phyloP scores from a whole-genome alignment of 1,284 basidiomycete genomes.

The Leccinum cinnamomeum region DNA sequence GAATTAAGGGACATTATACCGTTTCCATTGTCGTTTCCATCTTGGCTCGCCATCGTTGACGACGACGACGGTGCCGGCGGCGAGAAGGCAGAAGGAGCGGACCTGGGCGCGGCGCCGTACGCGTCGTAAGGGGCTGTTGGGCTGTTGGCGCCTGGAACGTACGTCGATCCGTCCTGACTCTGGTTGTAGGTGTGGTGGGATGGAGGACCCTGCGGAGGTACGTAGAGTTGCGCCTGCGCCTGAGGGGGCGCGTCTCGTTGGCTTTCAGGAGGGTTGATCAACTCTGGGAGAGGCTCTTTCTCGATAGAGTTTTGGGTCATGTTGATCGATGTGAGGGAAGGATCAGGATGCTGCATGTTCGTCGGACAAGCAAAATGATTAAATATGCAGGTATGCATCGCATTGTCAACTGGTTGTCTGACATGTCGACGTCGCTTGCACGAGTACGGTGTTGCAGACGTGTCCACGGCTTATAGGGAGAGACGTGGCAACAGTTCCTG shows the following conservation, averaged over 20 bases:
- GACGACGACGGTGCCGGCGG: not conserved
- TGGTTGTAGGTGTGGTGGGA: conserved; percentile 17
- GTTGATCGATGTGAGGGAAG: conserved; percentile 1
- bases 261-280: conserved; percentile 6
- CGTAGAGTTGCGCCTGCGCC: not conserved
- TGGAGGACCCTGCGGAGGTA: conserved; percentile 20
- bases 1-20: conserved; percentile 20
- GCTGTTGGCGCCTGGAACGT: not conserved
- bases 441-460: too few relatives aligned
- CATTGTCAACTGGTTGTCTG: not conserved
- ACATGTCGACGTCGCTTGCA: not conserved
- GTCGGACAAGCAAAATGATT: not conserved
- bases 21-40: too few relatives aligned
- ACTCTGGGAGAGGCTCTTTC: conserved; percentile 22
- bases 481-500: not conserved
- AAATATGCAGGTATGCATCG: not conserved
- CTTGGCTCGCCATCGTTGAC: not conserved
- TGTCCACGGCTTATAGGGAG: not conserved
- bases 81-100: not conserved
- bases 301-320: conserved; percentile 26
- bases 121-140: not conserved
- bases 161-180: not conserved
- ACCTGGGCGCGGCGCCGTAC: not conserved
- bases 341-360: not conserved
- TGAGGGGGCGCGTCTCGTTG: conserved; percentile 6